A percentile compares a stretch with the other conserved stretches of the same genome.
These are phyloP conservation scores for Trapa incisa DNA, from an alignment of 345 rosid genomes.

Conservation along the genomic window DNA sequence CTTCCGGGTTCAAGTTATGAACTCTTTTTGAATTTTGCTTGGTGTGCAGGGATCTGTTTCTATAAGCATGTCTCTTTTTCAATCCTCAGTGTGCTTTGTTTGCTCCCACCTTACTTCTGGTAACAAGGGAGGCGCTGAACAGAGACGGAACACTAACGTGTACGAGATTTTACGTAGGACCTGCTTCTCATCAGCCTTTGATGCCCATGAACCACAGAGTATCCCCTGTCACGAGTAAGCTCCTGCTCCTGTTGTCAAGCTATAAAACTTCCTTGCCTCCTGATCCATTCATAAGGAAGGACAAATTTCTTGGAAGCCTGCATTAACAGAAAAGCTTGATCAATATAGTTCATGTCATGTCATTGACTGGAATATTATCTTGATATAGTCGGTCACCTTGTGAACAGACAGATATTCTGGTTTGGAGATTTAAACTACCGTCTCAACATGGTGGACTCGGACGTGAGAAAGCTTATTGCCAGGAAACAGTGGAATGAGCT, in stretches of 20 bases:
- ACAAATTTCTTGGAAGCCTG: too few species aligned
- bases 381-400: slow-evolving; percentile 31
- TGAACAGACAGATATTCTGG: slow-evolving; percentile 84
- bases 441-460: slow-evolving; percentile 62
- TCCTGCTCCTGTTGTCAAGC: background rate
- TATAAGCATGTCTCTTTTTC: slow-evolving; percentile 85
- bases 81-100: slow-evolving; percentile 88
- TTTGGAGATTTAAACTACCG: slow-evolving; percentile 97
- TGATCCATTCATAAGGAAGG: too few species aligned
- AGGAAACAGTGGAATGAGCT: slow-evolving; percentile 72
- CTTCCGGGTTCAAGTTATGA: background rate
- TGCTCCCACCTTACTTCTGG: slow-evolving; percentile 99
- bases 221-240: slow-evolving; percentile 90
- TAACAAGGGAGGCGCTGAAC: slow-evolving; percentile 81
- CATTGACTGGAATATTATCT: too few species aligned
- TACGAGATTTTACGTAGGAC: slow-evolving; percentile 72
- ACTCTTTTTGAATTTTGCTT: background rate
- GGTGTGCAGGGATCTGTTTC: slow-evolving; percentile 91
- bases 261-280: background rate
- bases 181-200: slow-evolving; percentile 53
- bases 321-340: too few species aligned
- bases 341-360: background rate
- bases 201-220: slow-evolving; percentile 63
- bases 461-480: slow-evolving; percentile 67
- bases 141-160: slow-evolving; percentile 84